phyloP scores from a whole-genome alignment of 768 basidiomycete genomes.

The Podaxis rugospora region DNA sequence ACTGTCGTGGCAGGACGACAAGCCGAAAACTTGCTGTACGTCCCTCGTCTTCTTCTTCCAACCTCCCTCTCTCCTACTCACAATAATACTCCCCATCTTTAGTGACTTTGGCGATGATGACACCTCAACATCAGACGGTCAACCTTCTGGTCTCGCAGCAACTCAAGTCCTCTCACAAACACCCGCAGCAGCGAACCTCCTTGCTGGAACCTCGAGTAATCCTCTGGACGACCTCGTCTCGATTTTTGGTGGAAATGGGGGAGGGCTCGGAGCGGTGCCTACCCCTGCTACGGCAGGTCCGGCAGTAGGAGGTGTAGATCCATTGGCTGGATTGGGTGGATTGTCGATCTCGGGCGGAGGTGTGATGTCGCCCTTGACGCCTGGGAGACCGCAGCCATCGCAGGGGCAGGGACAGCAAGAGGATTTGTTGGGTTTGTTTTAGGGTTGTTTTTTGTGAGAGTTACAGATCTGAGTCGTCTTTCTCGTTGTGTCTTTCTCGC shows the following conservation, averaged over 20 bases:
- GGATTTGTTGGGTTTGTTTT: constrained; percentile 51
- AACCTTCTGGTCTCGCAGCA: constrained; percentile 74
- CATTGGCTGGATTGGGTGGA: constrained; percentile 14
- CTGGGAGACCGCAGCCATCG: constrained; percentile 27
- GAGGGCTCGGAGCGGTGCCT: constrained; percentile 9
- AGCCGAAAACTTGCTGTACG: constrained; percentile 84
- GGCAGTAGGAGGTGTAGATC: constrained; percentile 19
- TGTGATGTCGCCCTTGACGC: constrained; percentile 12
- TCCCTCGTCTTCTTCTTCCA: constrained; percentile 4
- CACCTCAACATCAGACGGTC: constrained; percentile 48
- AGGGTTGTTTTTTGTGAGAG: constrained; percentile 15
- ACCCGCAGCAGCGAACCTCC: constrained; percentile 68
- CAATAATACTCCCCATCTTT: background rate
- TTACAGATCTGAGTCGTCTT: constrained; percentile 14
- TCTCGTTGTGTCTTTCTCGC: constrained; percentile 1
- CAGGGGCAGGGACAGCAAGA: constrained; percentile 28
- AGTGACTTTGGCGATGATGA: constrained; percentile 76
- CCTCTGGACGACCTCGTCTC: constrained; percentile 93
- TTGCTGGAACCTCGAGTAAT: constrained; percentile 79
- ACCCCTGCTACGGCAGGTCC: constrained; percentile 12
- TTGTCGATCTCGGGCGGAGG: constrained; percentile 5
- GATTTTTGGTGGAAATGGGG: constrained; percentile 54
- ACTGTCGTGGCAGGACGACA: constrained; percentile 90
- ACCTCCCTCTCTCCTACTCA: background rate
- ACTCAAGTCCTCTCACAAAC: constrained; percentile 69